phyloP scores from a whole-genome alignment of 495 filamentous ascomycete species.

The Durotheca rogersii region DNA sequence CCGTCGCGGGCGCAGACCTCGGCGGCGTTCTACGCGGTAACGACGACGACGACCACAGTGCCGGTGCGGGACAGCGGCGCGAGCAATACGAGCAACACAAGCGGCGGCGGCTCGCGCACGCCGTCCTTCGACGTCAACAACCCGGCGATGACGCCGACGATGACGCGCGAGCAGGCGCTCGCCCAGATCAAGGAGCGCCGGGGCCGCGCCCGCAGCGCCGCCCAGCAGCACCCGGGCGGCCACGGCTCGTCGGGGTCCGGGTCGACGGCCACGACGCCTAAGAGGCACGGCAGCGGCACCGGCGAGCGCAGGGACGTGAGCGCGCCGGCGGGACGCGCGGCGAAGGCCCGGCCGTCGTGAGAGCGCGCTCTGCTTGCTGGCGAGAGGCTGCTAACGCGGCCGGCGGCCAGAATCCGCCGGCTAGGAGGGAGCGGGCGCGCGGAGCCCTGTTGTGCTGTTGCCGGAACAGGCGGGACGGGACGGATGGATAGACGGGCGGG shows the following conservation, averaged over 20 bases:
- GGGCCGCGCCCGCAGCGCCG: slow-evolving; percentile 48
- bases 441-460: not conserved
- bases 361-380: not conserved
- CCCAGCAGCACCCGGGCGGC: slow-evolving; percentile 42
- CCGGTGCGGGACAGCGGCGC: slow-evolving; percentile 43
- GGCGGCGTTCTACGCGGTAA: slow-evolving; percentile 40
- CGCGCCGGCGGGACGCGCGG: slow-evolving; percentile 39
- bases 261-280: too few species aligned
- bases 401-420: not conserved
- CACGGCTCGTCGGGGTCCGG: too few species aligned
- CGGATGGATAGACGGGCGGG: too few species aligned
- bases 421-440: not conserved
- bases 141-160: slow-evolving; percentile 53
- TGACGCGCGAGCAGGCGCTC: slow-evolving; percentile 59
- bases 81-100: slow-evolving; percentile 20
- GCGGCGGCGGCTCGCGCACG: too few species aligned
- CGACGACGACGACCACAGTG: slow-evolving; percentile 49
- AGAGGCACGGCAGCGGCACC: slow-evolving; percentile 38
- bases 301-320: slow-evolving; percentile 45
- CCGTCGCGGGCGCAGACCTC: slow-evolving; percentile 41
- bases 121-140: slow-evolving; percentile 51
- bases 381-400: not conserved
- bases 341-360: slow-evolving; percentile 28
- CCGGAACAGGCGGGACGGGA: too few species aligned
- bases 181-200: slow-evolving; percentile 56